A percentile compares a stretch with the other conserved stretches of the same genome.
These are phyloP conservation scores for Pseudocercospora vitis DNA, from an alignment of 2,329 filamentous ascomycete genomes.

Conservation along the genomic window DNA sequence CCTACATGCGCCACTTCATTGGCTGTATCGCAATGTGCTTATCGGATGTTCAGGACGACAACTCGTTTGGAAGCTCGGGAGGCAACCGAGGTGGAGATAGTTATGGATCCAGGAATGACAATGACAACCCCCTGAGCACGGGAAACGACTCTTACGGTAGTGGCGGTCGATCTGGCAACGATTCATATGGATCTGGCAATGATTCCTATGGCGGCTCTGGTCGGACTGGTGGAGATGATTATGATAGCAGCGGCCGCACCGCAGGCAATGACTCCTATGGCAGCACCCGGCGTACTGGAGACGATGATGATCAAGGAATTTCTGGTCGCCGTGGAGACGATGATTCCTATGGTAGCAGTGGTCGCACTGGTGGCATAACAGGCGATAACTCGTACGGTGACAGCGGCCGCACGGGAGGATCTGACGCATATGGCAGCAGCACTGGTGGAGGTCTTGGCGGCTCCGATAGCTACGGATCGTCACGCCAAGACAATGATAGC, in stretches of 20 bases:
- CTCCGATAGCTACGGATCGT: not conserved
- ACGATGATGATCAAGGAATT: slow-evolving; percentile 8
- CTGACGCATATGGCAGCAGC: slow-evolving; percentile 13
- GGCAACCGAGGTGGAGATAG: slow-evolving; percentile 5
- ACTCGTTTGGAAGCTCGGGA: not conserved
- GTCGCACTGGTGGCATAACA: not conserved
- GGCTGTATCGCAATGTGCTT: slow-evolving; percentile 13
- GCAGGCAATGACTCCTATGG: slow-evolving; percentile 20
- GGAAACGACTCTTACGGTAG: slow-evolving; percentile 18
- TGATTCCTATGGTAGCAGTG: slow-evolving; percentile 15
- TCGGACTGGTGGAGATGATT: slow-evolving; percentile 17
- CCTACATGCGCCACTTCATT: slow-evolving; percentile 8
- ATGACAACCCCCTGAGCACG: slow-evolving; percentile 9
- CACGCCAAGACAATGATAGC: slow-evolving; percentile 15
- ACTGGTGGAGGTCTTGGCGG: not conserved
- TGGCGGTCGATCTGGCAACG: slow-evolving; percentile 13
- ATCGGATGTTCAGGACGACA: slow-evolving; percentile 18
- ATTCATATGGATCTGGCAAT: not conserved
- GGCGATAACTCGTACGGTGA: not conserved
- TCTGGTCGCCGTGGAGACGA: slow-evolving; percentile 3
- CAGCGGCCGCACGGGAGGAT: not conserved
- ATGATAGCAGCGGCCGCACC: slow-evolving; percentile 10
- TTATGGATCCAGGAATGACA: not conserved
- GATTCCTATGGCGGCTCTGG: slow-evolving; percentile 19
- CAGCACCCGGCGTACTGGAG: slow-evolving; percentile 13